Percentiles rank a stretch among this genome's conserved stretches.
phyloP scores from a whole-genome alignment of 768 basidiomycete genomes.

The Pleurotus platypus region DNA sequence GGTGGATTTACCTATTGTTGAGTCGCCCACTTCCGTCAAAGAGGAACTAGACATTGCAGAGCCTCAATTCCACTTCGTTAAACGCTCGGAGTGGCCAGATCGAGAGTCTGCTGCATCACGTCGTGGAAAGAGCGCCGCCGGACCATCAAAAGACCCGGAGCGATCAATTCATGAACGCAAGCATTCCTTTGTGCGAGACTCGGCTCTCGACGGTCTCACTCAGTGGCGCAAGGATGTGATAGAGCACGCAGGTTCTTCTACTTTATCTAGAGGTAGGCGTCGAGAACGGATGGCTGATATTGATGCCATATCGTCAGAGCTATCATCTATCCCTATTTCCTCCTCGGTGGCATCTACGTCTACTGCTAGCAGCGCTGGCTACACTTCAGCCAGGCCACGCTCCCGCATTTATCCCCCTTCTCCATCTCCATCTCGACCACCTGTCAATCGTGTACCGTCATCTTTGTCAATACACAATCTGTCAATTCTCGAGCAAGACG shows the following conservation, averaged over 20 bases:
- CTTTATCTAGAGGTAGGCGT: conserved; percentile 45
- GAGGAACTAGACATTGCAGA: conserved; percentile 52
- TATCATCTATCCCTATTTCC: background rate
- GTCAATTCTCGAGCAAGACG: background rate
- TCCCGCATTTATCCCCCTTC: conserved; percentile 52
- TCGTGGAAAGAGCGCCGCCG: conserved; percentile 62
- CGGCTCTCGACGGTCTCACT: conserved; percentile 40
- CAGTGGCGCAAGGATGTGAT: conserved; percentile 57
- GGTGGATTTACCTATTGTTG: conserved; percentile 14
- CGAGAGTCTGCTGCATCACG: conserved; percentile 69
- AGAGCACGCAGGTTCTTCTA: conserved; percentile 33
- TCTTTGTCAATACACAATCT: conserved; percentile 21
- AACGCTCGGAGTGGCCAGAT: conserved; percentile 83
- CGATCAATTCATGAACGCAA: conserved; percentile 28
- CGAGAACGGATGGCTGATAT: conserved; percentile 52
- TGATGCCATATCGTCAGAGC: background rate
- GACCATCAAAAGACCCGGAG: conserved; percentile 45
- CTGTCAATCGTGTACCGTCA: conserved; percentile 29
- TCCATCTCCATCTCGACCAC: conserved; percentile 50
- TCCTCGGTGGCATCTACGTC: conserved; percentile 25
- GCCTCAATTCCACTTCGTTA: conserved; percentile 76
- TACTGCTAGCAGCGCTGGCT: conserved; percentile 21
- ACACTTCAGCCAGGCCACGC: conserved; percentile 33
- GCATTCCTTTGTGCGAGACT: conserved; percentile 40
- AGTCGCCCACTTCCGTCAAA: conserved; percentile 33